Conservation (phyloP, 2,329 filamentous ascomycete species). For the Bipolaris zeicola region DNA sequence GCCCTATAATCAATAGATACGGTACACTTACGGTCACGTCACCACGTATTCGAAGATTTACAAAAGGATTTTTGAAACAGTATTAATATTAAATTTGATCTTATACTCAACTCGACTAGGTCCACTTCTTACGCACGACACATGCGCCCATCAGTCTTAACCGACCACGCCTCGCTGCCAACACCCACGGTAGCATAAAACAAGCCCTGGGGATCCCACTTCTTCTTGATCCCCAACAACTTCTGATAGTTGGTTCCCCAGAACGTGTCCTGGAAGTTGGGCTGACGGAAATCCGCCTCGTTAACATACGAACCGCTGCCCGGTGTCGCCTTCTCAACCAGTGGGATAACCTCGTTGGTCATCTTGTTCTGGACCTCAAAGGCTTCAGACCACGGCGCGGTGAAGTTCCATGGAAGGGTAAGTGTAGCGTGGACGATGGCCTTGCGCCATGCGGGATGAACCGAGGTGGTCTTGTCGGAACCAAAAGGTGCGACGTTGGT, state of each 20-base stretch:
- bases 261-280: slow-evolving; percentile 29
- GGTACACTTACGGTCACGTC: too few relatives aligned
- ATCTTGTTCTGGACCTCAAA: slow-evolving; percentile 23
- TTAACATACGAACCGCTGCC: slow-evolving; percentile 33
- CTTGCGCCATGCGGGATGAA: slow-evolving; percentile 31
- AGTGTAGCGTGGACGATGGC: slow-evolving; percentile 26
- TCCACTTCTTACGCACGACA: slow-evolving; percentile 6
- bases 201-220: slow-evolving; percentile 36
- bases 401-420: slow-evolving; percentile 27
- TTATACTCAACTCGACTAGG: too few relatives aligned
- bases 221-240: slow-evolving; percentile 34
- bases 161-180: slow-evolving; percentile 35
- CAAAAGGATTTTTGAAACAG: too few relatives aligned
- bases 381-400: slow-evolving; percentile 25
- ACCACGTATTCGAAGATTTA: too few relatives aligned
- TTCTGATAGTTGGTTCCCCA: slow-evolving; percentile 33
- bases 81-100: too few relatives aligned
- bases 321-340: slow-evolving; percentile 26
- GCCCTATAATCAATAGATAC: too few relatives aligned
- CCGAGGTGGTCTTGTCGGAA: slow-evolving; percentile 22
- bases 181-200: slow-evolving; percentile 39
- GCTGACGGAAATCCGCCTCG: slow-evolving; percentile 32
- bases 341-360: slow-evolving; percentile 23
- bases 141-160: slow-evolving; percentile 19
- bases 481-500: slow-evolving; percentile 21